phyloP scores from a whole-genome alignment of 2,329 filamentous ascomycete genomes.

The Nothopassalora personata region DNA sequence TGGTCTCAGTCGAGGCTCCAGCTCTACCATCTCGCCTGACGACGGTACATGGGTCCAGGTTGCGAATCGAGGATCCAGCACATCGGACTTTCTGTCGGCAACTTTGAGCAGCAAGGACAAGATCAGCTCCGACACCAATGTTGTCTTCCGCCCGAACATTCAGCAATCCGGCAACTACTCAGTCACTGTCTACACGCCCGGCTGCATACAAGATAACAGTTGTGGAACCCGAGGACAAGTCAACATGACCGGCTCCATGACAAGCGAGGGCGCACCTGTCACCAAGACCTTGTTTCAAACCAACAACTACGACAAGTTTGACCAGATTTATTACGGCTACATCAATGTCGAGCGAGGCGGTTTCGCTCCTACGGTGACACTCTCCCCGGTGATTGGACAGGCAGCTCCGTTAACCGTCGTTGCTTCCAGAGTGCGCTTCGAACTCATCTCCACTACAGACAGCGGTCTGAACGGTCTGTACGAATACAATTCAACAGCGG shows the following conservation, averaged over 20 bases:
- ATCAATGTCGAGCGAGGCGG: slow-evolving; percentile 67
- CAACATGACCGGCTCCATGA: slow-evolving; percentile 70
- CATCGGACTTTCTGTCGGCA: slow-evolving; percentile 70
- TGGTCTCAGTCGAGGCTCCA: slow-evolving; percentile 56
- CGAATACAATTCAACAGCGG: slow-evolving; percentile 69
- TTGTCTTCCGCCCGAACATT: slow-evolving; percentile 79
- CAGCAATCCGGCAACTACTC: slow-evolving; percentile 87
- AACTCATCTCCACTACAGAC: slow-evolving; percentile 60
- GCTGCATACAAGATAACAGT: slow-evolving; percentile 72
- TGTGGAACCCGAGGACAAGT: slow-evolving; percentile 74
- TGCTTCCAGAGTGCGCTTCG: slow-evolving; percentile 82
- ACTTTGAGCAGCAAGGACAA: slow-evolving; percentile 46
- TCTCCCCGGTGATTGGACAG: slow-evolving; percentile 65
- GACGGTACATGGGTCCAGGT: slow-evolving; percentile 61
- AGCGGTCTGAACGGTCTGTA: slow-evolving; percentile 84
- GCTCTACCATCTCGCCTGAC: slow-evolving; percentile 53
- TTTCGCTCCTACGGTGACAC: slow-evolving; percentile 75
- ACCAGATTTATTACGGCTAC: slow-evolving; percentile 80
- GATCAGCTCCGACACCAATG: slow-evolving; percentile 54
- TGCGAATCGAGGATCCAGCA: slow-evolving; percentile 59
- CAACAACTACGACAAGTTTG: slow-evolving; percentile 95
- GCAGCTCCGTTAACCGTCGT: slow-evolving; percentile 67
- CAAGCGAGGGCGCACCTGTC: slow-evolving; percentile 44
- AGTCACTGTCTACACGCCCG: slow-evolving; percentile 86
- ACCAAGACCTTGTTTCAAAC: slow-evolving; percentile 73